These are phyloP conservation scores for Mortierella claussenii DNA, from an alignment of 192 early-diverging fungal species.

Conservation along the genomic window DNA sequence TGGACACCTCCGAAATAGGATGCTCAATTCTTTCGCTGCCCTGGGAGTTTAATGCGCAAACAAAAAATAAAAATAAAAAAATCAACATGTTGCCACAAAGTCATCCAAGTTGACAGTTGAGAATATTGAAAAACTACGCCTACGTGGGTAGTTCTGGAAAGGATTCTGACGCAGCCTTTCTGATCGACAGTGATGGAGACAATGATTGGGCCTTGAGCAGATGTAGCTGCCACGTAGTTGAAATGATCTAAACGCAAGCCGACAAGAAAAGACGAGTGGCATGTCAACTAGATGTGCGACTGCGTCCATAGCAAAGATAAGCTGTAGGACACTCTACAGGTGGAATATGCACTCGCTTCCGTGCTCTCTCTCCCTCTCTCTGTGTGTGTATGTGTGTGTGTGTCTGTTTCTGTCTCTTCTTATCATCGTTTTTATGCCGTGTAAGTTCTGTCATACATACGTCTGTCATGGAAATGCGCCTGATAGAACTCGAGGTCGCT, in stretches of 20 bases:
- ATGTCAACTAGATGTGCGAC: too few species aligned
- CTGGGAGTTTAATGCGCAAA: too few species aligned
- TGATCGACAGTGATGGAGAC: conserved; percentile 30
- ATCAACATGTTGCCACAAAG: too few species aligned
- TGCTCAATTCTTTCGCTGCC: conserved; percentile 69
- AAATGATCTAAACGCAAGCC: conserved; percentile 56
- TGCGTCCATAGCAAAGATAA: too few species aligned
- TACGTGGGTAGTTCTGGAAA: conserved; percentile 35
- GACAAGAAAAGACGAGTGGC: not conserved
- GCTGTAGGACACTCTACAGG: too few species aligned
- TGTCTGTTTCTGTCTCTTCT: not conserved
- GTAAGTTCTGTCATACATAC: conserved; percentile 39
- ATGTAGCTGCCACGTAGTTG: conserved; percentile 63
- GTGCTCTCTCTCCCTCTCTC: too few species aligned
- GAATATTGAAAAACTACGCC: not conserved
- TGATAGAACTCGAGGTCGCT: conserved; percentile 76
- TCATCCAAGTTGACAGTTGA: not conserved
- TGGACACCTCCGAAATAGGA: conserved; percentile 40
- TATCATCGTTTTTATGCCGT: not conserved
- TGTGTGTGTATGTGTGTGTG: not conserved
- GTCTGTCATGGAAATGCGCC: conserved; percentile 70
- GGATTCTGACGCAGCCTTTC: conserved; percentile 22
- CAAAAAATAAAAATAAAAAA: too few species aligned
- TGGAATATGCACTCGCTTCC: too few species aligned
- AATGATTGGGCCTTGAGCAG: conserved; percentile 28